phyloP scores from a whole-genome alignment of 331 rosid genomes.

The Stylosanthes scabra region DNA sequence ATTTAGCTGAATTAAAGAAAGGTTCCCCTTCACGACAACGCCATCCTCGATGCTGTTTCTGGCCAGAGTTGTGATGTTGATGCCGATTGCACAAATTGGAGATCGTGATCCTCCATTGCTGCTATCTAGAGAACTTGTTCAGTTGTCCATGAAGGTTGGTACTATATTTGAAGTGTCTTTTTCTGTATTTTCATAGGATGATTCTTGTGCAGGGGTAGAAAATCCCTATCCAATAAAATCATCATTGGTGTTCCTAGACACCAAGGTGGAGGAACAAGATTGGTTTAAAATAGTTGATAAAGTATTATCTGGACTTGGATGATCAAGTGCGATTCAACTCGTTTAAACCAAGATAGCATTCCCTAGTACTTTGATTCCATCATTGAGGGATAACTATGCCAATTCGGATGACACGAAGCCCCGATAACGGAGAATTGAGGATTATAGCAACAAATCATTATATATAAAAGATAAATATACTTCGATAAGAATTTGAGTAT shows the following conservation, averaged over 20 bases:
- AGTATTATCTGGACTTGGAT: slow-evolving; percentile 70
- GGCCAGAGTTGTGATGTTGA: too few species aligned
- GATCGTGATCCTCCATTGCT: too few species aligned
- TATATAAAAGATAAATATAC: too few species aligned
- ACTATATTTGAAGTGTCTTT: too few species aligned
- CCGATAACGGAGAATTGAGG: not conserved
- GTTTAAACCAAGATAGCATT: slow-evolving; percentile 68
- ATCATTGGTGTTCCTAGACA: slow-evolving; percentile 51
- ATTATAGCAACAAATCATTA: too few species aligned
- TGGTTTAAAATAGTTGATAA: slow-evolving; percentile 61
- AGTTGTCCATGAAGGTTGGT: too few species aligned
- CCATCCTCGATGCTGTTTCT: too few species aligned
- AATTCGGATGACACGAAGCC: slow-evolving; percentile 61
- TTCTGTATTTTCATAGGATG: slow-evolving; percentile 61
- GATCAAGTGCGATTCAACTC: slow-evolving; percentile 57
- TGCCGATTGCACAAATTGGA: too few species aligned
- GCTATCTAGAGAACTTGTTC: too few species aligned
- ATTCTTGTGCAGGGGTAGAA: slow-evolving; percentile 66
- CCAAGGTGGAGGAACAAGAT: slow-evolving; percentile 68
- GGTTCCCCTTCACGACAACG: too few species aligned
- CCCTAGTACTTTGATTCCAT: slow-evolving; percentile 83
- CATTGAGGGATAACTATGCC: slow-evolving; percentile 74
- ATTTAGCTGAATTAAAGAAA: too few species aligned
- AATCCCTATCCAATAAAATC: slow-evolving; percentile 60
- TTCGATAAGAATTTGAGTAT: too few species aligned